Base-by-base conservation (phyloP, 306 rosid genomes). In the Prunus fruticosa region DNA sequence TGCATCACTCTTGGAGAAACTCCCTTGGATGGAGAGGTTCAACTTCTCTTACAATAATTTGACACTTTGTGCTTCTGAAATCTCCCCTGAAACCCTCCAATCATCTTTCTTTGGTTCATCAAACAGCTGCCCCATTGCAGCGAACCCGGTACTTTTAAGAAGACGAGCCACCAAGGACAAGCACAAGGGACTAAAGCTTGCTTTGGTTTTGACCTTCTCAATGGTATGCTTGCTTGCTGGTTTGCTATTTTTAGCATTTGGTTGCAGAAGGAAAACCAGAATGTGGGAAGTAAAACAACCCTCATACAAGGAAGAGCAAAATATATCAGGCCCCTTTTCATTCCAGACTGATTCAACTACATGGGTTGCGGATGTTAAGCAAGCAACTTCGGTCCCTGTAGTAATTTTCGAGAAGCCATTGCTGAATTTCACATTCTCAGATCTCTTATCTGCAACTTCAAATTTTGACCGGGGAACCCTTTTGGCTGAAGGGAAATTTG, bases 321-420 rank as follows among this genome's bases (percentile, higher is more conserved):
- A 77, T 49, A 80, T 96, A 72, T 96, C 98, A 1, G 99, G 98
- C 25, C 99, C 99, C 72, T 96, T 96, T 52, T 96, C 99, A 6
- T 96, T 96, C 88, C 91, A 89, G 66, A 96, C 99, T 4, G 99
- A 96, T 80, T 93, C 98, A 20, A 93, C 99, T 52, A 93, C 97
- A 22, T 96, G 99, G 99, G 97, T 92, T 81, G 99, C 99, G 64
- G 99, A 96, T 87, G 97, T 96, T 22, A 96, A 96, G 89, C 98
- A 96, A 76, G 97, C 99, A 69, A 91, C 87, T 12, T 89, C 96
- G 6, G 98, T 96, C 70, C 91, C 86, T 2, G 98, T 93, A 23
- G 93, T 96, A 41, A 93, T 96, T 77, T 96, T 96, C 30, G 97
- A 93, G 85, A 96, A 96, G 87, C 98, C 99, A 51, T 65, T 96